phyloP scores from a whole-genome alignment of 2,329 filamentous ascomycete genomes.

The Colletotrichum sp. region DNA sequence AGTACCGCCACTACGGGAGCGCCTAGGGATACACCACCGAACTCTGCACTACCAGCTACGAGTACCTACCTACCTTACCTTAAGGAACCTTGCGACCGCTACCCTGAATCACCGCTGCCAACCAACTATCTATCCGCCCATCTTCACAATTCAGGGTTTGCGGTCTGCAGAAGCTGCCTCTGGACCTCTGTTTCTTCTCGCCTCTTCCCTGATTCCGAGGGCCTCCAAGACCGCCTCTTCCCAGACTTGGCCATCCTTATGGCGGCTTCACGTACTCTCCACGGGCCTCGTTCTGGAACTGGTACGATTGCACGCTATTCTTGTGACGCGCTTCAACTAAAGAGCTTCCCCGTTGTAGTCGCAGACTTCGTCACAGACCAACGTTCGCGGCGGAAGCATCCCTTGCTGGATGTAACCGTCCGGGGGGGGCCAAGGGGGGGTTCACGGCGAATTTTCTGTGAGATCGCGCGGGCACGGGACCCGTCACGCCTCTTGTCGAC shows the following conservation, averaged over 20 bases:
- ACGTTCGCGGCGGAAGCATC: slow-evolving; percentile 14
- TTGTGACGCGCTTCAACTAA: slow-evolving; percentile 3
- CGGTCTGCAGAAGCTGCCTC: neutral
- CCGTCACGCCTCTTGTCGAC: slow-evolving; percentile 9
- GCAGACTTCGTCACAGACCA: slow-evolving; percentile 18
- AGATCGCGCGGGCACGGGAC: slow-evolving; percentile 19
- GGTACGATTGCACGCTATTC: slow-evolving; percentile 11
- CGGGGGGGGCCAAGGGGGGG: slow-evolving; percentile 12
- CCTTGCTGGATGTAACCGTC: slow-evolving; percentile 21
- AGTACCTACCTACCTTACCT: neutral
- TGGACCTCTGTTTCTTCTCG: neutral
- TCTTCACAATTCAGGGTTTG: neutral
- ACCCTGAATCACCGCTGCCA: slow-evolving; percentile 9
- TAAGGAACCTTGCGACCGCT: neutral
- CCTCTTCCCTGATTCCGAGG: neutral
- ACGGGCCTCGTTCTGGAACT: neutral
- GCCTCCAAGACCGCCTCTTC: neutral
- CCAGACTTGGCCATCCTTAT: neutral
- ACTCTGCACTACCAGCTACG: neutral
- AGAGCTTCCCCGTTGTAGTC: slow-evolving; percentile 3
- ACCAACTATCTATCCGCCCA: neutral
- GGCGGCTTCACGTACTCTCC: neutral
- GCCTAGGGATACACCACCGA: slow-evolving; percentile 10
- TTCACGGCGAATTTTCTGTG: slow-evolving; percentile 21
- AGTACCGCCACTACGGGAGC: slow-evolving; percentile 17